These are phyloP conservation scores for Blastobotrys malaysiensis DNA, from an alignment of 1,139 yeast species.

Conservation along the genomic window DNA sequence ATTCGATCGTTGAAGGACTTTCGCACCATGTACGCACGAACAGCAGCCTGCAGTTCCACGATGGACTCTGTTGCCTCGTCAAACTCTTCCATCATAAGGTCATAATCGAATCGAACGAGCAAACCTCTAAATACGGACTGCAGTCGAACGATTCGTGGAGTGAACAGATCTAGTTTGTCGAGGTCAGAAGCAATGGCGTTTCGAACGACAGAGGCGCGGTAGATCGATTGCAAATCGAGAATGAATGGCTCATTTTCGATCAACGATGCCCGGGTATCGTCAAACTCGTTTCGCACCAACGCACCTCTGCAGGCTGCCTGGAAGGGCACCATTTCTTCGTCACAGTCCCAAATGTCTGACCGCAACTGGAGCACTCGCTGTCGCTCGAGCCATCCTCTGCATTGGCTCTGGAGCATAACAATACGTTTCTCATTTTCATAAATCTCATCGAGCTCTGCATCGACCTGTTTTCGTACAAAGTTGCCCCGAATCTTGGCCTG, in stretches of 20 bases:
- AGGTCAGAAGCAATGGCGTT: constrained; percentile 15
- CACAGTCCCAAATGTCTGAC: constrained; percentile 17
- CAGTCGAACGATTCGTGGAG: constrained; percentile 39
- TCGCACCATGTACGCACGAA: constrained; percentile 45
- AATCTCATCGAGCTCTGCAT: constrained; percentile 36
- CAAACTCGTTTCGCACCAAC: constrained; percentile 23
- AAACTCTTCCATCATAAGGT: constrained; percentile 48
- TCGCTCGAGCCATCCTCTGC: constrained; percentile 41
- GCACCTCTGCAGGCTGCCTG: constrained; percentile 33
- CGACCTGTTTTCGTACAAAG: constrained; percentile 37
- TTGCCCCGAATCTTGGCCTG: constrained; percentile 51
- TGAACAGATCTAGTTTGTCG: constrained; percentile 22
- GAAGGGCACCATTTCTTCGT: constrained; percentile 26
- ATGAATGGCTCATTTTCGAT: constrained; percentile 16
- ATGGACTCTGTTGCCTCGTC: constrained; percentile 41
- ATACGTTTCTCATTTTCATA: constrained; percentile 39
- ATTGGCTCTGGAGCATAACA: constrained; percentile 41
- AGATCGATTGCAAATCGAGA: constrained; percentile 25
- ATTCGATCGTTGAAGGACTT: constrained; percentile 38
- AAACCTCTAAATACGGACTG: constrained; percentile 42
- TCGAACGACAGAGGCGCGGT: constrained; percentile 29
- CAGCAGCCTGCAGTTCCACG: constrained; percentile 44
- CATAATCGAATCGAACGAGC: constrained; percentile 46
- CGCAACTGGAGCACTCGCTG: constrained; percentile 19
- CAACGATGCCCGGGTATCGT: constrained; percentile 12